Percentiles rank a stretch among this genome's conserved stretches.
Evolutionary conservation across 306 rosid genomes (phyloP).

Genomic region (Glycine soja): DNA sequence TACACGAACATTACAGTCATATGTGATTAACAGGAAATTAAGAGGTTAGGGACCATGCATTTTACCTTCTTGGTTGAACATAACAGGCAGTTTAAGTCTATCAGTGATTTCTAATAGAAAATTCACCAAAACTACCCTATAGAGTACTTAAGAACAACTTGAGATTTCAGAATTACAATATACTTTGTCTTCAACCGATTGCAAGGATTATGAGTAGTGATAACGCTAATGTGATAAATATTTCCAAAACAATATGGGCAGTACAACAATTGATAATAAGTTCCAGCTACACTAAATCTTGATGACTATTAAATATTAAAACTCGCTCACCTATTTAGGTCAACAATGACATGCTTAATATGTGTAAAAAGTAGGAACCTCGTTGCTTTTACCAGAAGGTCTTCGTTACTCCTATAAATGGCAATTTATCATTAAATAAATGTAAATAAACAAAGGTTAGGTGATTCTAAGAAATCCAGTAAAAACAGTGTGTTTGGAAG

Average conservation of each 20-base stretch:
- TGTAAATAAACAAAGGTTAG: constrained; percentile 6
- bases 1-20: not conserved
- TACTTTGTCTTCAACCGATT: not conserved
- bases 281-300: constrained; percentile 32
- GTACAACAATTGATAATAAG: constrained; percentile 14
- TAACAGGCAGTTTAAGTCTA: not conserved
- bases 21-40: not conserved
- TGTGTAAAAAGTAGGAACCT: constrained; percentile 15
- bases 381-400: not conserved
- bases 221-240: not conserved
- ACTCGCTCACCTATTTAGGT: constrained; percentile 18
- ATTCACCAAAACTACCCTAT: not conserved
- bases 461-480: constrained; percentile 5
- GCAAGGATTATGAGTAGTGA: not conserved
- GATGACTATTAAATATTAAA: constrained; percentile 2
- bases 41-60: not conserved
- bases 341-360: constrained; percentile 6
- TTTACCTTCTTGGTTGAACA: not conserved
- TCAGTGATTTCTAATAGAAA: not conserved
- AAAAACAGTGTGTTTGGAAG: constrained; percentile 8
- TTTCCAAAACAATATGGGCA: not conserved
- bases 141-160: not conserved
- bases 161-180: not conserved
- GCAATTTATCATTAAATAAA: constrained; percentile 14
- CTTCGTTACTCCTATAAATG: constrained; percentile 11